phyloP scores from a whole-genome alignment of 2,329 filamentous ascomycete species.

The Paecilomyces dactylethromorphus region DNA sequence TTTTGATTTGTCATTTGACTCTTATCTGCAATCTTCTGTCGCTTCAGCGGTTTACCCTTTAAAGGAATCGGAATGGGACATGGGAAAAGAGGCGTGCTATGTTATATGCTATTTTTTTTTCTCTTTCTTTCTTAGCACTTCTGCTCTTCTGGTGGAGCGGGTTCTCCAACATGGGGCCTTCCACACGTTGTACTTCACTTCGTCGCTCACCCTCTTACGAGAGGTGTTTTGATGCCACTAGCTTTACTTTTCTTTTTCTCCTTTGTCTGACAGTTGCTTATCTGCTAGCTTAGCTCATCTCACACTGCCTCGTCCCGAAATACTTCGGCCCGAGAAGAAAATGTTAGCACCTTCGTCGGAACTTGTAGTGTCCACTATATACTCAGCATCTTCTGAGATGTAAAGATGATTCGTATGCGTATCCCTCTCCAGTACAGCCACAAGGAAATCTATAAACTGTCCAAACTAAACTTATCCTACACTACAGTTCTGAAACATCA shows the following conservation, averaged over 20 bases:
- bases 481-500: no score
- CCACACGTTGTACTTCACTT: slow-evolving; percentile 2
- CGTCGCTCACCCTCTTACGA: slow-evolving; percentile 1
- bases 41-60: slow-evolving; percentile 3
- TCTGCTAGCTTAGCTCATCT: background rate
- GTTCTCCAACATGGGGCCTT: slow-evolving; percentile 6
- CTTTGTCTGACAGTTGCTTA: background rate
- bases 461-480: no score
- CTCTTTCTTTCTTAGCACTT: no score
- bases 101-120: background rate
- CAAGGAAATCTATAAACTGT: no score
- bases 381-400: background rate
- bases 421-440: background rate
- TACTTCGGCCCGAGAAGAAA: background rate
- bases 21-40: slow-evolving; percentile 3
- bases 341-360: background rate
- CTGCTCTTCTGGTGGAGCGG: slow-evolving; percentile 4
- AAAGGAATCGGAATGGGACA: slow-evolving; percentile 1
- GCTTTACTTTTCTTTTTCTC: background rate
- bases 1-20: slow-evolving; percentile 1
- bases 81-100: slow-evolving; percentile 5
- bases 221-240: slow-evolving; percentile 2
- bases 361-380: background rate
- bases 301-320: background rate
- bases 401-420: background rate